phyloP scores from a whole-genome alignment of 805 yeast genomes.

The Cyberlindnera galapagoensis region DNA sequence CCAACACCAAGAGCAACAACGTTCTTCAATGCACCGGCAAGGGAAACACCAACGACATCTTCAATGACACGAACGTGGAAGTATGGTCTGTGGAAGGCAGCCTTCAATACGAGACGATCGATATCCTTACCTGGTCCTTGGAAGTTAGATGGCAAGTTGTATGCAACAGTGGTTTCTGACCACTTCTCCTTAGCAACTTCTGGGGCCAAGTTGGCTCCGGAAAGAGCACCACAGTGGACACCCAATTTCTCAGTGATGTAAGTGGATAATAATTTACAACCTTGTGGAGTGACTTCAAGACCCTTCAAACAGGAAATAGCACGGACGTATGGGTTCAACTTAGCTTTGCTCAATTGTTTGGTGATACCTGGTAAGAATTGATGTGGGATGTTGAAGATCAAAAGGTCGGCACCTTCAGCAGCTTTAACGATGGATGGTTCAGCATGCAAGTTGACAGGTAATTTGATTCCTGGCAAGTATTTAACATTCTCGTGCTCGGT shows the following conservation, averaged over 20 bases:
- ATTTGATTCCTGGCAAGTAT: conserved; percentile 81
- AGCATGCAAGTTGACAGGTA: conserved; percentile 85
- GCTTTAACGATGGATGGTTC: conserved; percentile 77
- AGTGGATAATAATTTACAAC: conserved; percentile 77
- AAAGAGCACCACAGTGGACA: conserved; percentile 89
- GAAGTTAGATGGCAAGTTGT: conserved; percentile 60
- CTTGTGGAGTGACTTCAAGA: conserved; percentile 69
- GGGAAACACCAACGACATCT: conserved; percentile 93
- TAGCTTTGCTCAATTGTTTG: conserved; percentile 61
- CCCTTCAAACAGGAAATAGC: conserved; percentile 97
- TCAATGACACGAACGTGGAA: conserved; percentile 92
- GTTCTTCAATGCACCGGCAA: conserved; percentile 96
- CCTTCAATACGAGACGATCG: conserved; percentile 66
- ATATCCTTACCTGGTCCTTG: conserved; percentile 41
- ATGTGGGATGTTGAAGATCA: conserved; percentile 94
- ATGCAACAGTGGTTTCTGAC: conserved; percentile 98
- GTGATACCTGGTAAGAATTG: conserved; percentile 83
- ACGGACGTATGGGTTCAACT: conserved; percentile 62
- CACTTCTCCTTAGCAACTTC: conserved; percentile 94
- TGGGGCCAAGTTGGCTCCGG: conserved; percentile 96
- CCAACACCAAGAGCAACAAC: conserved; percentile 96
- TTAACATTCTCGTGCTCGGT: conserved; percentile 88
- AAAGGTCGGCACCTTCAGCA: conserved; percentile 74
- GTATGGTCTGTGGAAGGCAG: conserved; percentile 93
- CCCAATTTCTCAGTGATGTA: conserved; percentile 76